Base-by-base conservation (phyloP, 352 stramenopile species). In the Phytophthora lateralis region DNA sequence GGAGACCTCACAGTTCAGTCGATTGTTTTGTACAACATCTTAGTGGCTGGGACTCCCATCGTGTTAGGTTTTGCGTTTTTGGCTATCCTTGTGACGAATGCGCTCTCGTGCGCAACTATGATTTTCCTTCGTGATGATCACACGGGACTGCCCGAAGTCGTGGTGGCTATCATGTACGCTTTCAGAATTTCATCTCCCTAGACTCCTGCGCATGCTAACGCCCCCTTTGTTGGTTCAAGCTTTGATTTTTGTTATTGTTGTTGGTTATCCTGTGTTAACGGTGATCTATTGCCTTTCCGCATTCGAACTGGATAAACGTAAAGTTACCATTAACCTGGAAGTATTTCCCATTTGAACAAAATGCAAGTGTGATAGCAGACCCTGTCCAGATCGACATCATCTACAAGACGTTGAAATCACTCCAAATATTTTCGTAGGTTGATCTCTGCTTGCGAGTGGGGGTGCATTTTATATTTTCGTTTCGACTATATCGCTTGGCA, bases 341-440 rank as follows among this genome's bases (percentile, higher is more conserved):
- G 53, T 47, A 38, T 53, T 18, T 42, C 45, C 14, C 27, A 49
- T 5, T 26, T 38, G 49, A 56, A 39, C 37, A 42, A 42, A 42
- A 42, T 42, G n/a, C 14, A 9, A 42, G 37, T 15, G 37, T 42
- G 37, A 21, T 21, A 42, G 37, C 55, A 14, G 47, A 70, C 37
- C 55, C 66, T 2, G 24, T 39, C 2, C 10, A 57, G 14, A 57
- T 46, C 5, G 51, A 43, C 18, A 26, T 59, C 26, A 38, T 69
- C 4, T 46, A 60, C 17, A 39, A 66, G 41, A 54, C 47, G 27
- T 60, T 76, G 18, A 44, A 73, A 18, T 55, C 53, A 26, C 49
- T 73, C 6, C 63, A 53, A 7, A 46, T 70, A 17, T 17, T 53
- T 12, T 56, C 63, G 2, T 27, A 21, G 1, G 29, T 73, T 1